Evolutionary conservation across 441 rosid genomes (phyloP), one percentile per base, ranked within the genome.

Genomic region (Eruca vesicaria): DNA sequence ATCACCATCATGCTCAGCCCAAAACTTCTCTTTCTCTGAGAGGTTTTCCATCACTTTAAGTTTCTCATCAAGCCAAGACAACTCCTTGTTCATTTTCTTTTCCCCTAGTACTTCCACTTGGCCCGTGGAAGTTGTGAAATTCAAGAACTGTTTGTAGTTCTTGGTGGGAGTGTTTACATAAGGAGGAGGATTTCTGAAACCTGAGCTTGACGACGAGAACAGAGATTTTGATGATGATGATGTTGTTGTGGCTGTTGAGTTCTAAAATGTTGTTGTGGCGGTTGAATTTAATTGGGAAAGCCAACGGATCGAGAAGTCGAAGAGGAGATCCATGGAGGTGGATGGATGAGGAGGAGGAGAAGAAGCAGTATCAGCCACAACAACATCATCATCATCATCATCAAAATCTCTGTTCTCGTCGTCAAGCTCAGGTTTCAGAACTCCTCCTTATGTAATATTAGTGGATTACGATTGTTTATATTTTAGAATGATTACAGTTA

Each of bases 181-280:
- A 53, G 90, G 86, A 16, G 98, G 97, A 16, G 96, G 94, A 57
- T 96, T 92, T 60, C 93, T 77, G 61, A 89, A 92, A 74, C 96
- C 96, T 8, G 94, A 89, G 74, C 83, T 84, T 53, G 92, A 86
- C n/a, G 95, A 85, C 11, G 89, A 87, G 61, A 85, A 83, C 65
- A 85, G 23, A 32, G 97, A 88, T 68, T 89, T 89, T 10, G 81
- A 73, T 18, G 81, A 78, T 8, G 81, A 67, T 23, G 77, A 50
- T 38, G 78, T 43, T 4, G 73, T 67, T 1, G 74, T 72, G 12
- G 81, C 57, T n/a, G 66, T 68, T 63, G 81, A 68, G 12, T 68
- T 78, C 20, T n/a, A n/a, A n/a, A n/a, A n/a, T n/a, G n/a, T n/a
- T n/a, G n/a, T n/a, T n/a, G n/a, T n/a, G n/a, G n/a, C n/a, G n/a